These are phyloP conservation scores for Raphanus sativus DNA, from an alignment of 345 rosid species.

Conservation along the genomic window DNA sequence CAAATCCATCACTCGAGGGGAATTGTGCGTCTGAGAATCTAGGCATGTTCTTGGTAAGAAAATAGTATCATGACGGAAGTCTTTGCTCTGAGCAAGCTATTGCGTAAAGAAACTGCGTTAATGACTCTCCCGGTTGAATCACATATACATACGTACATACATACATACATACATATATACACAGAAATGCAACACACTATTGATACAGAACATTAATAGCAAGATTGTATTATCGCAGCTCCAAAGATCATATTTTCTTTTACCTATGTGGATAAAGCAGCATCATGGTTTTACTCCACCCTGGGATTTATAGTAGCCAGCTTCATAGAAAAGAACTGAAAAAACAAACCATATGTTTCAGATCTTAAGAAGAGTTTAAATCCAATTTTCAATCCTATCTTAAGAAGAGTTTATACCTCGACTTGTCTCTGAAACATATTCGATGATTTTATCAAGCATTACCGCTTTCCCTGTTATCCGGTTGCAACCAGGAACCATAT, in stretches of 20 bases:
- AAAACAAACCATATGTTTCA: conserved; percentile 14
- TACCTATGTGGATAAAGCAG: conserved; percentile 54
- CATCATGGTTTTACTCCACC: conserved; percentile 49
- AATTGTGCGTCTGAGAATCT: conserved; percentile 42
- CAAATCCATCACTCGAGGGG: conserved; percentile 42
- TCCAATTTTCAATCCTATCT: background rate
- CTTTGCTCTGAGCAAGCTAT: conserved; percentile 52
- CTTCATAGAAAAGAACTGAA: conserved; percentile 87
- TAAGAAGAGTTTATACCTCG: conserved; percentile 41
- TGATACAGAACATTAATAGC: background rate
- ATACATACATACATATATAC: background rate
- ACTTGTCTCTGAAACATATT: too few relatives aligned
- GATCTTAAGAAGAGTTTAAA: background rate
- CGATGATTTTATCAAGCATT: conserved; percentile 43
- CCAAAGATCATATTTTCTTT: background rate
- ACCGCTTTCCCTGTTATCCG: conserved; percentile 90
- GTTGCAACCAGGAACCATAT: conserved; percentile 21
- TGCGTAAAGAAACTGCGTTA: conserved; percentile 44
- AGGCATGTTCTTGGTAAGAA: conserved; percentile 46
- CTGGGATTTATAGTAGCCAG: conserved; percentile 76
- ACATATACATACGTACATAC: conserved; percentile 41
- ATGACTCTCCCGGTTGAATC: background rate
- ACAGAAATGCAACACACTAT: background rate
- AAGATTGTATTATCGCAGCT: background rate
- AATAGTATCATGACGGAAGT: conserved; percentile 39